A percentile compares a stretch with the other conserved stretches of the same genome.
Evolutionary conservation across 2,329 filamentous ascomycete genomes (phyloP).

Genomic region (Colletotrichum sp.): DNA sequence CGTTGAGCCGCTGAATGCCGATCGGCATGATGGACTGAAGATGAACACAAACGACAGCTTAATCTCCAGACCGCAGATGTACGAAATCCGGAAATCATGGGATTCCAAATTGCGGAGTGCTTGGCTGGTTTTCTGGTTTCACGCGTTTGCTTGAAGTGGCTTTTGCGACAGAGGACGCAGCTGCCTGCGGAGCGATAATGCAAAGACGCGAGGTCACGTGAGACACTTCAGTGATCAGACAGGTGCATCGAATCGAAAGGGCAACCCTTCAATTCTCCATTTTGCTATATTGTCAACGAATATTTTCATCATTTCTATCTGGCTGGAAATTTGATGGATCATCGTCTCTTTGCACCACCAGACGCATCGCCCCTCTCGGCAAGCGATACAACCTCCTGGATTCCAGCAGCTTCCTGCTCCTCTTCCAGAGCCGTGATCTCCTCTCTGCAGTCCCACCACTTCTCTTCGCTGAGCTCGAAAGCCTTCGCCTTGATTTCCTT

Average conservation of each 20-base stretch:
- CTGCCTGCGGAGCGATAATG: not conserved
- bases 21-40: conserved; percentile 67
- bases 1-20: conserved; percentile 81
- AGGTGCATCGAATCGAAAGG: not conserved
- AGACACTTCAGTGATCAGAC: not conserved
- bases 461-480: conserved; percentile 90
- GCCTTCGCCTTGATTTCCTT: conserved; percentile 94
- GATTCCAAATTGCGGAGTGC: not conserved
- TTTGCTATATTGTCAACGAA: not conserved
- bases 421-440: conserved; percentile 91
- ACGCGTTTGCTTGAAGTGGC: not conserved
- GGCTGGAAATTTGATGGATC: not conserved
- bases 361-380: conserved; percentile 71
- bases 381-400: conserved; percentile 91
- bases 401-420: conserved; percentile 93
- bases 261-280: fast-evolving
- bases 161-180: not conserved
- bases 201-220: conserved; percentile 11
- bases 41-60: fast-evolving
- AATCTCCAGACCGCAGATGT: not conserved
- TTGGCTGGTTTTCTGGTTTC: not conserved
- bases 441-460: conserved; percentile 98
- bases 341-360: conserved; percentile 33
- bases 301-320: not conserved
- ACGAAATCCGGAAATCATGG: not conserved